Percentiles rank a stretch among this genome's conserved stretches.
Evolutionary conservation across 2,329 filamentous ascomycete species (phyloP).

Genomic region (Microsporum canis): DNA sequence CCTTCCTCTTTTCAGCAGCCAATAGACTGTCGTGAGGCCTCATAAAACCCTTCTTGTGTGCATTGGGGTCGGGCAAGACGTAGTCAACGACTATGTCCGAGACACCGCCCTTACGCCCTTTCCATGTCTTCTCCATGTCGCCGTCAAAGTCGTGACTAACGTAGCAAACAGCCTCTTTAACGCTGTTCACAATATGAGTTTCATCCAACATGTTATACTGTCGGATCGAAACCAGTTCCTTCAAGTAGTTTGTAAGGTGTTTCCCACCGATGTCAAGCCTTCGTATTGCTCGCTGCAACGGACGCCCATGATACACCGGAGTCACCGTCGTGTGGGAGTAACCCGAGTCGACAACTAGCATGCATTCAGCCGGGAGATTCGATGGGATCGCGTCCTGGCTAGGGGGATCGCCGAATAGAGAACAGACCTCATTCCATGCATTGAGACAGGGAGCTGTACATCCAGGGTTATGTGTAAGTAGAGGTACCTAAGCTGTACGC

Average conservation of each 20-base stretch:
- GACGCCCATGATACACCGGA: slow-evolving; percentile 67
- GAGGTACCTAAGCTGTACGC: not conserved
- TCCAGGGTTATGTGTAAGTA: not conserved
- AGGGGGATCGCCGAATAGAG: slow-evolving; percentile 51
- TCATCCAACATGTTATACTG: slow-evolving; percentile 96
- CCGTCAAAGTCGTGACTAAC: slow-evolving; percentile 63
- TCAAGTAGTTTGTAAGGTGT: slow-evolving; percentile 83
- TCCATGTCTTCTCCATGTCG: slow-evolving; percentile 78
- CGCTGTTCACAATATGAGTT: slow-evolving; percentile 83
- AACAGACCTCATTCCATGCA: slow-evolving; percentile 67
- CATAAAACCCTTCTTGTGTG: slow-evolving; percentile 54
- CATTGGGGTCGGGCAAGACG: slow-evolving; percentile 70
- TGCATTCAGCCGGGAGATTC: slow-evolving; percentile 56
- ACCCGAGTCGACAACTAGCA: slow-evolving; percentile 82
- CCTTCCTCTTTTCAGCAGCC: slow-evolving; percentile 43
- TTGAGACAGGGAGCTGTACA: slow-evolving; percentile 58
- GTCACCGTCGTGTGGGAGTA: slow-evolving; percentile 90
- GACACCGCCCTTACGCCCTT: slow-evolving; percentile 39
- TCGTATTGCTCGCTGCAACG: slow-evolving; percentile 69
- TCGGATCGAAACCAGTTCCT: slow-evolving; percentile 75
- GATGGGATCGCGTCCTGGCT: slow-evolving; percentile 30
- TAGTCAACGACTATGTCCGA: slow-evolving; percentile 69
- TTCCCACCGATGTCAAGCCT: slow-evolving; percentile 87
- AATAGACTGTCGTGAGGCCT: slow-evolving; percentile 63
- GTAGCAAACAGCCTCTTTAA: slow-evolving; percentile 84